phyloP scores from a whole-genome alignment of 495 filamentous ascomycete species.

The Neurospora sp. region DNA sequence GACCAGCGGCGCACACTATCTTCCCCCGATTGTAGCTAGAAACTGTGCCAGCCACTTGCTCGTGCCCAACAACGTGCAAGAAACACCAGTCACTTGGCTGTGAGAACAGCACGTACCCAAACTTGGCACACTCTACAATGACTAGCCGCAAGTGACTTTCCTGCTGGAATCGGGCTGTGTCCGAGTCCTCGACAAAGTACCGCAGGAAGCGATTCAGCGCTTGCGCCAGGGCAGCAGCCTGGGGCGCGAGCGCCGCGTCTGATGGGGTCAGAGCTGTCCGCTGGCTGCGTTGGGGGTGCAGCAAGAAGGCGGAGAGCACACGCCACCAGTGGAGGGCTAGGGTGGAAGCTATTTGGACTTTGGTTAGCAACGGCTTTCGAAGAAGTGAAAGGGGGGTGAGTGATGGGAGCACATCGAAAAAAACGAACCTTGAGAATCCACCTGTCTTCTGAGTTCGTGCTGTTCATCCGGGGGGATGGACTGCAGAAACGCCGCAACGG shows the following conservation, averaged over 20 bases:
- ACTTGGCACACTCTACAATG: conserved; percentile 21
- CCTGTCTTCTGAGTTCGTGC: conserved; percentile 4
- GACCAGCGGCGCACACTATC: conserved; percentile 19
- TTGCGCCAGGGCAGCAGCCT: conserved; percentile 18
- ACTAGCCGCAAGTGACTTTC: conserved; percentile 23
- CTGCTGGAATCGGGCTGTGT: conserved; percentile 23
- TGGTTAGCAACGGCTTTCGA: neutral
- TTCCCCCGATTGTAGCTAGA: conserved; percentile 2
- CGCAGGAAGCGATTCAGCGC: conserved; percentile 21
- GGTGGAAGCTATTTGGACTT: conserved; percentile 11
- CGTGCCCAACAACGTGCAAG: conserved; percentile 3
- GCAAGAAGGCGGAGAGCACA: conserved; percentile 26
- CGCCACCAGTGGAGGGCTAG: conserved; percentile 25
- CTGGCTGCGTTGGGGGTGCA: conserved; percentile 23
- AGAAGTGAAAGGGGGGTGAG: neutral
- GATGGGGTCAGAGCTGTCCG: conserved; percentile 21
- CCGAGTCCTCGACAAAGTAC: conserved; percentile 19
- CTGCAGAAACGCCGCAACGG: conserved; percentile 19
- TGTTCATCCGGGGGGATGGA: conserved; percentile 16
- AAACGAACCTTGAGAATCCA: conserved; percentile 3
- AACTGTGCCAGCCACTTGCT: neutral
- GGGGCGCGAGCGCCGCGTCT: conserved; percentile 15
- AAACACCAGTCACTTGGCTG: conserved; percentile 24
- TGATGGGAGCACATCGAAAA: neutral
- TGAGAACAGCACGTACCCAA: conserved; percentile 27